Base-by-base conservation (phyloP, 1,139 yeast species). In the Candida sp. region DNA sequence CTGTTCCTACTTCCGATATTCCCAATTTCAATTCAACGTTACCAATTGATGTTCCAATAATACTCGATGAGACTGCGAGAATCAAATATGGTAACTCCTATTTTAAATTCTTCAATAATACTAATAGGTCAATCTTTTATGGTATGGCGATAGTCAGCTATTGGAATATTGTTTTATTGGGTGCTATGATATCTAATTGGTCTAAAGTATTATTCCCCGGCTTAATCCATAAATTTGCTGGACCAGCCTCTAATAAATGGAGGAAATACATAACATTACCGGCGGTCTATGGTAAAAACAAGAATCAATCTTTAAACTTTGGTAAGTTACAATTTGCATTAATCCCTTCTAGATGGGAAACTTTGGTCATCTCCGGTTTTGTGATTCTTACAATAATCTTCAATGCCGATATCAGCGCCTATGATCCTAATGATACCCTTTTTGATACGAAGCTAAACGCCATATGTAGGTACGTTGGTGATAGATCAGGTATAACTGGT, bases 301-400 rank as follows among this genome's bases (percentile, higher is more conserved):
- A 47, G 33, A 38, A 40, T 21, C 45, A 46, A 33, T 45, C 64
- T 37, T 49, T 55, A 34, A 56, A 57, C 33, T 49, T 51, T 22
- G 54, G 59, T 34, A 53, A 62, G 4, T 43, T 59, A 22, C 52
- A 60, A 32, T 57, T 67, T 58, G 43, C 53, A 57, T 29, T 68
- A 33, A 49, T 81, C 22, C 91, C 91, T 1, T 77, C 87, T 2
- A 68, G 89, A 42, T 62, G 76, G 49, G 89, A 82, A 57, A 52
- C 78, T 4, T 32, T 50, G 11, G 49, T 46, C 2, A 45, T 51
- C 21, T 51, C 51, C 9, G 62, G 75, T 7, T 82, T 79, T 59
- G 55, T 78, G 22, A 58, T 73, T 3, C 57, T 82, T 44, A 68
- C 71, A 34, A 53, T 81, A 22, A 64, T 78, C 8, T 64, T 75